A percentile compares a stretch with the other conserved stretches of the same genome.
Conservation (phyloP, 192 early-diverging fungal genomes). For the Fimicolochytrium jonesii region DNA sequence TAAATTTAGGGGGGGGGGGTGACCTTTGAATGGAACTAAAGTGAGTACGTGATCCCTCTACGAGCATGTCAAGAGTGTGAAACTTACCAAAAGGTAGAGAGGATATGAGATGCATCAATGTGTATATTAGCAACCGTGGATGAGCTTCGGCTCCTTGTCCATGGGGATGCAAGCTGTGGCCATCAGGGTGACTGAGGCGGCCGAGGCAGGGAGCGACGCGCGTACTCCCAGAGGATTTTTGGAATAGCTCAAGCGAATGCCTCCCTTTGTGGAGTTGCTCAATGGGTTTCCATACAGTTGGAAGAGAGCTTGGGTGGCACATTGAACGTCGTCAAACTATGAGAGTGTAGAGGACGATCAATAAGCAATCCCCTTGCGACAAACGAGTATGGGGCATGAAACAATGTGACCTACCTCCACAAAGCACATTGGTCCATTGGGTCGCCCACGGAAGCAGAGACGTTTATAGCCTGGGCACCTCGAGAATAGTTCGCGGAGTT, state of each 20-base stretch:
- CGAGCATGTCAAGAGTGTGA: background rate
- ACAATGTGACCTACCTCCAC: conserved; percentile 64
- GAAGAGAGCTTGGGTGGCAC: conserved; percentile 82
- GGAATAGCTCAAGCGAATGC: conserved; percentile 91
- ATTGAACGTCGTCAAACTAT: conserved; percentile 88
- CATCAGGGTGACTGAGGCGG: background rate
- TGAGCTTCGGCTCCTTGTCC: conserved; percentile 16
- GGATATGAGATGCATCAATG: background rate
- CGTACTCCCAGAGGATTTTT: conserved; percentile 96
- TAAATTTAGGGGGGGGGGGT: background rate
- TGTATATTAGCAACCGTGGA: conserved; percentile 22
- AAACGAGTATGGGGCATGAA: too few species aligned
- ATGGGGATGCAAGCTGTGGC: background rate
- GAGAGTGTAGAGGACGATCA: too few species aligned
- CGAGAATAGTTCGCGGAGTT: conserved; percentile 78
- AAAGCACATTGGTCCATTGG: conserved; percentile 98
- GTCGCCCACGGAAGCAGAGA: conserved; percentile 79
- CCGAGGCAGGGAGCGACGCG: conserved; percentile 5
- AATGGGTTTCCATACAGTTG: conserved; percentile 83
- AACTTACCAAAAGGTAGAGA: background rate
- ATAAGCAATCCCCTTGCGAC: too few species aligned
- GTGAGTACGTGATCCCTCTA: background rate
- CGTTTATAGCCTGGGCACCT: conserved; percentile 85
- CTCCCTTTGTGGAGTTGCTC: conserved; percentile 81
- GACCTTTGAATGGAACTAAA: background rate